A percentile compares a stretch with the other conserved stretches of the same genome.
Conservation (phyloP, 176 grass and related monocot species). For the Lolium rigidum region DNA sequence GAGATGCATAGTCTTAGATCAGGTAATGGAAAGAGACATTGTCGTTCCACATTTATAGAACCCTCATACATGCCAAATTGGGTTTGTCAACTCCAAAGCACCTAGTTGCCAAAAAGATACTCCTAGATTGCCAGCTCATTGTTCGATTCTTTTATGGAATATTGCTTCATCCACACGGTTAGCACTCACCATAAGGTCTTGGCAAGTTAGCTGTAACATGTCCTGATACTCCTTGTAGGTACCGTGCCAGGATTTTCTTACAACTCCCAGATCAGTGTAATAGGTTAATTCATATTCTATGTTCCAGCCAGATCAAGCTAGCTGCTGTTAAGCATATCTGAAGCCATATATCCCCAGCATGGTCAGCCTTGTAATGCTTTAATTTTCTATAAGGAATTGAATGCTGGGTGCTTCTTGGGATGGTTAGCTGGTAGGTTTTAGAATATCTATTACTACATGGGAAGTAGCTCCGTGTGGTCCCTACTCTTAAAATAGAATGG, state of each 20-base stretch:
- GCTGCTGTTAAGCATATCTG: conserved; percentile 22
- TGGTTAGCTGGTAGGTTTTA: conserved; percentile 28
- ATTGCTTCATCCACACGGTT: conserved; percentile 49
- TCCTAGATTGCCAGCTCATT: conserved; percentile 43
- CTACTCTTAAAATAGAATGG: conserved; percentile 31
- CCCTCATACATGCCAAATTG: conserved; percentile 48
- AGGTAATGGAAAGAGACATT: conserved; percentile 20
- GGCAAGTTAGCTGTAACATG: conserved; percentile 1
- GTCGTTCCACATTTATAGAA: conserved; percentile 27
- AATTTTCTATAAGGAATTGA: conserved; percentile 4
- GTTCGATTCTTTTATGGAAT: conserved; percentile 40
- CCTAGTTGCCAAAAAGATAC: conserved; percentile 26
- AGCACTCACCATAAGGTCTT: conserved; percentile 28
- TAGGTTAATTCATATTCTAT: conserved; percentile 4
- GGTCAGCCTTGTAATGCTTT: conserved; percentile 31
- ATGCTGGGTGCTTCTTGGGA: conserved; percentile 2
- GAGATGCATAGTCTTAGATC: conserved; percentile 30
- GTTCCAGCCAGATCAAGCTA: neutral
- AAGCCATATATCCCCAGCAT: neutral
- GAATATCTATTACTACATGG: conserved; percentile 16
- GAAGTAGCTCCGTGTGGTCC: conserved; percentile 27
- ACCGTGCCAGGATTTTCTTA: neutral
- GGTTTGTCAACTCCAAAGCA: conserved; percentile 59
- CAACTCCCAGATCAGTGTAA: neutral
- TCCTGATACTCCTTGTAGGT: neutral